Evolutionary conservation across 2,329 filamentous ascomycete species (phyloP).

Genomic region (Penicillium sp.): DNA sequence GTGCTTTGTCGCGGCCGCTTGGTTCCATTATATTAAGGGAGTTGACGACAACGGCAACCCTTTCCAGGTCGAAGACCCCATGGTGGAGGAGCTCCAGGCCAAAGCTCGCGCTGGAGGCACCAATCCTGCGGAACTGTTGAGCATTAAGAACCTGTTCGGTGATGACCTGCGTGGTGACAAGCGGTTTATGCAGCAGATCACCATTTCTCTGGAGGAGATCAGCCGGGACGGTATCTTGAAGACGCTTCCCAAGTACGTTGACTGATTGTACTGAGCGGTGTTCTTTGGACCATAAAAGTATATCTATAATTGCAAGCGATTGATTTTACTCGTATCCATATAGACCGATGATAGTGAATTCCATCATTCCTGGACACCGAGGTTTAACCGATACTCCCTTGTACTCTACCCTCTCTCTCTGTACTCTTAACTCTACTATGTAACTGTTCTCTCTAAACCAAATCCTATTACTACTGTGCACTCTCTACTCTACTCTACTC

Average conservation of each 20-base stretch:
- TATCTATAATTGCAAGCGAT: slow-evolving; percentile 22
- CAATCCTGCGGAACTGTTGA: slow-evolving; percentile 49
- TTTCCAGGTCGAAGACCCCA: slow-evolving; percentile 52
- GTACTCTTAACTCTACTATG: too few relatives aligned
- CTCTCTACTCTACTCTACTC: too few relatives aligned
- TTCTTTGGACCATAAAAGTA: slow-evolving; percentile 14
- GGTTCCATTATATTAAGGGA: slow-evolving; percentile 59
- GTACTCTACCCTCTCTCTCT: too few relatives aligned
- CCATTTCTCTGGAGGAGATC: slow-evolving; percentile 54
- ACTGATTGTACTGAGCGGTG: slow-evolving; percentile 26
- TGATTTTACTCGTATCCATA: background rate
- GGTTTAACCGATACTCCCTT: too few relatives aligned
- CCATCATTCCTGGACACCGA: too few relatives aligned
- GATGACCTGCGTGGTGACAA: slow-evolving; percentile 56
- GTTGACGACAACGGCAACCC: slow-evolving; percentile 53
- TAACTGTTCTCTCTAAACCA: too few relatives aligned
- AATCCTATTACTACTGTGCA: too few relatives aligned
- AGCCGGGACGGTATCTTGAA: slow-evolving; percentile 54
- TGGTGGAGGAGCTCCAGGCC: slow-evolving; percentile 54
- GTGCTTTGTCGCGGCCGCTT: slow-evolving; percentile 54
- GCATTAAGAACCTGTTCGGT: slow-evolving; percentile 55
- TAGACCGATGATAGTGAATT: too few relatives aligned
- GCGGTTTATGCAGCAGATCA: slow-evolving; percentile 54
- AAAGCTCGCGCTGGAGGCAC: slow-evolving; percentile 51
- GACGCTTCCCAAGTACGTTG: slow-evolving; percentile 56